Conservation (phyloP, 208 protist genomes). For the Porcisia deanei region DNA sequence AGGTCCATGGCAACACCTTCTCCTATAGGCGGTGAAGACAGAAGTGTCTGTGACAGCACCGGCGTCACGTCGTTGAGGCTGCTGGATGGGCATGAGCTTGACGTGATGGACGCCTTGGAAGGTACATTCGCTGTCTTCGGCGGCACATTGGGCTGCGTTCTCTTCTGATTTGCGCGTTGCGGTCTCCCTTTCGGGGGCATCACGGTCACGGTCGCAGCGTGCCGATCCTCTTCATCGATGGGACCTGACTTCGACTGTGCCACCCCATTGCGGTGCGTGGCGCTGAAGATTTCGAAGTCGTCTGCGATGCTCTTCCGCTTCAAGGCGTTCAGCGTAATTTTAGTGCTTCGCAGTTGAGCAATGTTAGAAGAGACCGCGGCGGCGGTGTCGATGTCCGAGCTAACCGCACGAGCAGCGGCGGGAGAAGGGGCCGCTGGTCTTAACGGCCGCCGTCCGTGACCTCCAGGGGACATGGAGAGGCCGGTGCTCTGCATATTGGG, state of each 20-base stretch:
- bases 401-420: background rate
- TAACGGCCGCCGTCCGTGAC: background rate
- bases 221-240: slow-evolving; percentile 23
- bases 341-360: slow-evolving; percentile 34
- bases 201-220: slow-evolving; percentile 39
- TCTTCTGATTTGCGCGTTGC: background rate
- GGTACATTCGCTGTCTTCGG: background rate
- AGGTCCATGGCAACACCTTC: background rate
- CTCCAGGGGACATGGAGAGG: background rate
- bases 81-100: background rate
- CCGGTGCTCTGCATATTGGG: background rate
- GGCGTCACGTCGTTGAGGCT: background rate
- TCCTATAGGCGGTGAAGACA: background rate
- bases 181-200: slow-evolving; percentile 16
- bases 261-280: slow-evolving; percentile 26
- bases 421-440: background rate
- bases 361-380: slow-evolving; percentile 8
- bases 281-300: slow-evolving; percentile 63
- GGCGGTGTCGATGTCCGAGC: background rate
- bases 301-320: slow-evolving; percentile 79
- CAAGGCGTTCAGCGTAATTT: slow-evolving; percentile 82
- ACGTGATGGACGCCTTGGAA: background rate
- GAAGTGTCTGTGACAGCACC: background rate
- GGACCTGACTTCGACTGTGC: slow-evolving; percentile 16
- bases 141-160: background rate